These are phyloP conservation scores for Trichosporon coremiiforme DNA, from an alignment of 1,284 basidiomycete species.

Conservation along the genomic window DNA sequence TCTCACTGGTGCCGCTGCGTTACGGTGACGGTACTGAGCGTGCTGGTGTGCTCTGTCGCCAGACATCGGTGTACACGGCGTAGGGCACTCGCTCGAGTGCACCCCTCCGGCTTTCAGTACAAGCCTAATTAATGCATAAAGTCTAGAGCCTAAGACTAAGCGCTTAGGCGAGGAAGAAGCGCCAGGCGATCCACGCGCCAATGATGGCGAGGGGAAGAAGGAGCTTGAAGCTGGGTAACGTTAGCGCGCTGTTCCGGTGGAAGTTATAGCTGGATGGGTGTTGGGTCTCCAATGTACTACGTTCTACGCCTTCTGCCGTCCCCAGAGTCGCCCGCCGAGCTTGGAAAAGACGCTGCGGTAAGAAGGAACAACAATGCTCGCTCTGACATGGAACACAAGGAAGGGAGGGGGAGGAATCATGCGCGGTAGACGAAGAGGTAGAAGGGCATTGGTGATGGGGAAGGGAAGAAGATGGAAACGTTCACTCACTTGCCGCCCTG, in stretches of 20 bases:
- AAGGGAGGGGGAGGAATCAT: no score
- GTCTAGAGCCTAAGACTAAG: slow-evolving; percentile 5
- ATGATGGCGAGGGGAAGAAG: slow-evolving; percentile 49
- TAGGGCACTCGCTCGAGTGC: no score
- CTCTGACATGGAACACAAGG: no score
- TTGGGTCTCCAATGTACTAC: neutral
- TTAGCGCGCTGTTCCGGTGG: neutral
- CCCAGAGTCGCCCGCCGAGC: neutral
- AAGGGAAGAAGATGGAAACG: neutral
- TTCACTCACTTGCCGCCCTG: neutral
- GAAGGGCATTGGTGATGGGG: neutral
- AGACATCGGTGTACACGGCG: no score
- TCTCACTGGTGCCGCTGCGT: no score
- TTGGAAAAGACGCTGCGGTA: neutral
- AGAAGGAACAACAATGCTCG: neutral
- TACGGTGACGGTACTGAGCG: no score
- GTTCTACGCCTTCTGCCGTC: neutral
- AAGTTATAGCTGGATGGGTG: neutral
- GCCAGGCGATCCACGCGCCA: slow-evolving; percentile 53
- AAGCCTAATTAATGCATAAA: slow-evolving; percentile 1
- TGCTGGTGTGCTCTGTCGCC: no score
- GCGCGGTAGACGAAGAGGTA: no score
- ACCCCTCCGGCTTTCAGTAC: no score
- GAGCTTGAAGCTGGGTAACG: slow-evolving; percentile 30
- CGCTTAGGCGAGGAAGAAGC: slow-evolving; percentile 40